These are phyloP conservation scores for Ricinus communis DNA, from an alignment of 345 rosid genomes.

Conservation along the genomic window DNA sequence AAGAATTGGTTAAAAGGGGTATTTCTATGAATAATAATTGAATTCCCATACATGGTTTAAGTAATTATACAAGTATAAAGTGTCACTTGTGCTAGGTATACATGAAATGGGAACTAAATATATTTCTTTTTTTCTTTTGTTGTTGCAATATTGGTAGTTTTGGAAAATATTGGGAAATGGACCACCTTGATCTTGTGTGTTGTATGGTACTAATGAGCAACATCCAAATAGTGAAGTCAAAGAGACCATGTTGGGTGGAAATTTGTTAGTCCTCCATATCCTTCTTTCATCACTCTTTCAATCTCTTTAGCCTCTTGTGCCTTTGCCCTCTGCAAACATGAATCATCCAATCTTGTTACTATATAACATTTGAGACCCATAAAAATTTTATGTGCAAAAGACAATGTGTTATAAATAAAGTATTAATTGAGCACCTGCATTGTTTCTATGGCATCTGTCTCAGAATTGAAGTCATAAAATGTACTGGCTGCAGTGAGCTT, in stretches of 20 bases:
- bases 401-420: too few species aligned
- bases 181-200: conserved; percentile 2
- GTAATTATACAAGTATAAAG: background rate
- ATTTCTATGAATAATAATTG: background rate
- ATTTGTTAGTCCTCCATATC: conserved; percentile 9
- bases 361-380: too few species aligned
- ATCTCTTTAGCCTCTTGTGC: conserved; percentile 28
- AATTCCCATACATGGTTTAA: conserved; percentile 10
- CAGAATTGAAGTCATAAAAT: conserved; percentile 32
- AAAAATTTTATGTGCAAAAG: background rate
- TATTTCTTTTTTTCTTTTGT: background rate
- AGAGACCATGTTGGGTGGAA: conserved; percentile 23
- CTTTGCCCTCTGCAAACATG: conserved; percentile 22
- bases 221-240: conserved; percentile 20
- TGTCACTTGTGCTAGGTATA: background rate
- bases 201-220: conserved; percentile 6
- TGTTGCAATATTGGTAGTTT: background rate
- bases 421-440: conserved; percentile 15
- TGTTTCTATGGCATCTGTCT: conserved; percentile 24
- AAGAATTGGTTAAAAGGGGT: background rate
- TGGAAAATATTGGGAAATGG: background rate
- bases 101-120: background rate
- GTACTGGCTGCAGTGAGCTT: conserved; percentile 40
- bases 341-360: background rate
- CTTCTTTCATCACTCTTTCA: conserved; percentile 41